Conservation (phyloP, 2,329 filamentous ascomycete genomes). For the Lachnum nothofagi region DNA sequence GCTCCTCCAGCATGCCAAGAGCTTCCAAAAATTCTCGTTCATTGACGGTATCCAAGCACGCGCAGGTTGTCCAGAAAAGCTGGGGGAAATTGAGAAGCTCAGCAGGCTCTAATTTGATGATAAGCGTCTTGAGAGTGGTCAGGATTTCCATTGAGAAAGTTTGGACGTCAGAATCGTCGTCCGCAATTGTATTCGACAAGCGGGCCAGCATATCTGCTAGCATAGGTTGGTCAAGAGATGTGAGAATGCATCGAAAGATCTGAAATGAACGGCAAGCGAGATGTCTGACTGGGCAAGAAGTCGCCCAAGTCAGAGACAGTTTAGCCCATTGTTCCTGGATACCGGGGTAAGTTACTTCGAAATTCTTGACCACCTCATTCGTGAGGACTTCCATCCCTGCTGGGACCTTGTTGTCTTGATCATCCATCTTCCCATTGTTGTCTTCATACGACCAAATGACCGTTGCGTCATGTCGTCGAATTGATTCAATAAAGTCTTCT, state of each 20-base stretch:
- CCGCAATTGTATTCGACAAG: constrained; percentile 92
- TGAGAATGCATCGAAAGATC: constrained; percentile 89
- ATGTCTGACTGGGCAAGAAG: constrained; percentile 90
- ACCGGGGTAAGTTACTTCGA: constrained; percentile 75
- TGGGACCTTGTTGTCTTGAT: constrained; percentile 74
- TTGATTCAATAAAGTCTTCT: constrained; percentile 80
- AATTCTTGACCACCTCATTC: constrained; percentile 75
- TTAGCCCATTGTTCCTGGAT: constrained; percentile 90
- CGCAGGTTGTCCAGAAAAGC: constrained; percentile 95
- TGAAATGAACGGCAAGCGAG: constrained; percentile 96
- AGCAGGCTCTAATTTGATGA: constrained; percentile 72
- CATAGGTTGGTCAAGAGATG: constrained; percentile 86
- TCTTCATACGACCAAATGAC: constrained; percentile 96
- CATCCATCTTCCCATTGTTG: constrained; percentile 71
- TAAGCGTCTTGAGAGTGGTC: constrained; percentile 87
- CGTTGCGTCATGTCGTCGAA: constrained; percentile 75
- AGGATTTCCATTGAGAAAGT: constrained; percentile 98
- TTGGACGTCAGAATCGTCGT: constrained; percentile 89
- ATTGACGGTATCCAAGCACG: constrained; percentile 93
- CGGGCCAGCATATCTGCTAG: constrained; percentile 93
- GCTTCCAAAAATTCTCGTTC: constrained; percentile 92
- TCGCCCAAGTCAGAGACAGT: constrained; percentile 89
- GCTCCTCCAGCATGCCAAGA: constrained; percentile 82
- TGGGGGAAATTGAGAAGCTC: constrained; percentile 88
- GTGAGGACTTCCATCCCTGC: constrained; percentile 82